Conservation (phyloP, 169 alveolate species). For the Amoebophrya sp. region DNA sequence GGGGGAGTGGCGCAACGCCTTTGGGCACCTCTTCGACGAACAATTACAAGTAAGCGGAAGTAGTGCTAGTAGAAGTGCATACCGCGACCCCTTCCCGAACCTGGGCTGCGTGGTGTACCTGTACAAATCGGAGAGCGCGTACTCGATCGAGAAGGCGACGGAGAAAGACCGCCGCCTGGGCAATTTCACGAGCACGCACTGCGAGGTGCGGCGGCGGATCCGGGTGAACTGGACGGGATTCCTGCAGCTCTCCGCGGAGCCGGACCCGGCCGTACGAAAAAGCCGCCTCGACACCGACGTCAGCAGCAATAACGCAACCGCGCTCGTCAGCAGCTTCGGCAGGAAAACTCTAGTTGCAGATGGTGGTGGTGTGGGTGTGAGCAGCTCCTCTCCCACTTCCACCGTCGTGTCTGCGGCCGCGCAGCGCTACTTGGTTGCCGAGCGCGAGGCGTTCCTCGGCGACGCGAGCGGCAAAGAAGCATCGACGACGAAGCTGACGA, state of each 20-base stretch:
- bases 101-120: not conserved
- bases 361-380: too few relatives aligned
- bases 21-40: too few relatives aligned
- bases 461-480: too few relatives aligned
- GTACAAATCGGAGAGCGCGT: not conserved
- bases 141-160: not conserved
- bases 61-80: too few relatives aligned
- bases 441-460: too few relatives aligned
- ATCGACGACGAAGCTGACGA: too few relatives aligned
- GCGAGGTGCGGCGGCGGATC: not conserved
- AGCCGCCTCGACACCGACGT: not conserved
- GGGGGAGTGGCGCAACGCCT: not conserved
- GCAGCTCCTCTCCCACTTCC: too few relatives aligned
- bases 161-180: not conserved
- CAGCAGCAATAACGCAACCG: not conserved
- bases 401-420: too few relatives aligned
- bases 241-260: not conserved
- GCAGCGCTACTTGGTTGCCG: too few relatives aligned
- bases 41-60: too few relatives aligned
- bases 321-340: not conserved
- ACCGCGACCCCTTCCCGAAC: not conserved
- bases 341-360: too few relatives aligned
- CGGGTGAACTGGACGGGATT: not conserved
- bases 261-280: not conserved
- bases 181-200: not conserved